Base-by-base conservation (phyloP, 257 asterid genomes). In the Solanum chilense region DNA sequence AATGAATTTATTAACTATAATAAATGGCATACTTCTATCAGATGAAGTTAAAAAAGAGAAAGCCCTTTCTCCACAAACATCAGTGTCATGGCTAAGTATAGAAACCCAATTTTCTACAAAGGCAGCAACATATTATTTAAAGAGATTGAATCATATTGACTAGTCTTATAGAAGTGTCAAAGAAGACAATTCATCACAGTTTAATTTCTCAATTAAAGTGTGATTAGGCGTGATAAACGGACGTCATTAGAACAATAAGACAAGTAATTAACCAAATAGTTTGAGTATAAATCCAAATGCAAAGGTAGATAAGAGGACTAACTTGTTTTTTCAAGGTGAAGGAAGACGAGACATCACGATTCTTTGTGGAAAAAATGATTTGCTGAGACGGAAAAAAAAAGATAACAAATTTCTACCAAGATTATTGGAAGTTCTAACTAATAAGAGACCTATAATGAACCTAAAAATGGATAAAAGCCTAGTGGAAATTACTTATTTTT, bases 221-320 rank as follows among this genome's bases (percentile, higher is more conserved):
- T 42, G 83, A 77, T 39, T 25, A 75, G 44, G 87, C 89, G 85
- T 62, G 74, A 88, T 60, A 83, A 33, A 58, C 58, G 87, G 86
- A 44, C 7, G 66, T 60, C 27, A 31, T 66, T 5, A 84, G 1
- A 6, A 21, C 5, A 29, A 42, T 11, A 39, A 27, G 66, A 42
- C 80, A 25, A 66, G 44, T 66, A 41, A 47, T 84, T 39, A 44
- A 42, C 85, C 68, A 78, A 78, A 25, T 42, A 44, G 64, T 77
- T 74, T 44, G 62, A 42, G 13, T 8, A 76, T 16, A 14, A 77
- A n/a, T 75, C 82, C 33, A 75, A 75, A 75, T 75, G 2, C 83
- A 44, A 9, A n/a, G 21, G 13, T 77, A 42, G 33, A 1, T 35
- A 44, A 45, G 15, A 77, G 62, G 62, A 15, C 62, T 44, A 25